Conservation (phyloP, 2,329 filamentous ascomycete genomes). For the Aspergillus ruber region DNA sequence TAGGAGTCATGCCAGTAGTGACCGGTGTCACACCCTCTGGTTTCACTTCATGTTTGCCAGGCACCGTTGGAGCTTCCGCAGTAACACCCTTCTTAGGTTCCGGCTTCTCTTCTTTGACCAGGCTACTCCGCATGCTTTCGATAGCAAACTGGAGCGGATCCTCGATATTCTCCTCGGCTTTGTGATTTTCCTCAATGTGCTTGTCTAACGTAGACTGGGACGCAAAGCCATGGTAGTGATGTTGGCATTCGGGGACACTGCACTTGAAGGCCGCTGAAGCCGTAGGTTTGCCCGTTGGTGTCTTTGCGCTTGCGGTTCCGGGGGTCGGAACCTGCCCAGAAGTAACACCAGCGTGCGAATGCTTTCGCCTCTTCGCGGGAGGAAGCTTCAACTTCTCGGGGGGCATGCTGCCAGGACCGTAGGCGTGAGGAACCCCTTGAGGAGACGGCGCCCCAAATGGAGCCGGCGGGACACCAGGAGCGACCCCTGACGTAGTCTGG, state of each 20-base stretch:
- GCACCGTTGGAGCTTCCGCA: conserved; percentile 11
- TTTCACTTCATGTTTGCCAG: conserved; percentile 23
- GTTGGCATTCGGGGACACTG: conserved; percentile 46
- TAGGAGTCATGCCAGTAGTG: conserved; percentile 23
- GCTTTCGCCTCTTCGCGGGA: conserved; percentile 51
- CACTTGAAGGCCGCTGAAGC: conserved; percentile 47
- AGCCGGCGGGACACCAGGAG: conserved; percentile 44
- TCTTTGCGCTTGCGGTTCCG: conserved; percentile 22
- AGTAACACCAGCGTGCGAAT: conserved; percentile 38
- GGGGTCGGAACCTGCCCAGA: conserved; percentile 18
- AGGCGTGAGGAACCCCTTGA: conserved; percentile 52
- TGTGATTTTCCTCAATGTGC: conserved; percentile 50
- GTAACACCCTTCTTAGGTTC: conserved; percentile 13
- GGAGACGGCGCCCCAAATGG: conserved; percentile 51
- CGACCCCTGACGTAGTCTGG: conserved; percentile 40
- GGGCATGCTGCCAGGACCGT: conserved; percentile 47
- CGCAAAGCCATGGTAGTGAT: conserved; percentile 49
- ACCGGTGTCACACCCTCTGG: conserved; percentile 23
- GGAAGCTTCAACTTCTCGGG: conserved; percentile 54
- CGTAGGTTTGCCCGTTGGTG: conserved; percentile 25
- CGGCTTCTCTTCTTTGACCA: conserved; percentile 42
- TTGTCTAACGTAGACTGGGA: conserved; percentile 49
- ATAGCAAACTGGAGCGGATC: conserved; percentile 53
- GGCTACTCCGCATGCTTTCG: conserved; percentile 44
- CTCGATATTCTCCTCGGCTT: conserved; percentile 43